A percentile compares a stretch with the other conserved stretches of the same genome.
These are phyloP conservation scores for Thermochaetoides thermophila DNA, from an alignment of 495 filamentous ascomycete species.

Conservation along the genomic window DNA sequence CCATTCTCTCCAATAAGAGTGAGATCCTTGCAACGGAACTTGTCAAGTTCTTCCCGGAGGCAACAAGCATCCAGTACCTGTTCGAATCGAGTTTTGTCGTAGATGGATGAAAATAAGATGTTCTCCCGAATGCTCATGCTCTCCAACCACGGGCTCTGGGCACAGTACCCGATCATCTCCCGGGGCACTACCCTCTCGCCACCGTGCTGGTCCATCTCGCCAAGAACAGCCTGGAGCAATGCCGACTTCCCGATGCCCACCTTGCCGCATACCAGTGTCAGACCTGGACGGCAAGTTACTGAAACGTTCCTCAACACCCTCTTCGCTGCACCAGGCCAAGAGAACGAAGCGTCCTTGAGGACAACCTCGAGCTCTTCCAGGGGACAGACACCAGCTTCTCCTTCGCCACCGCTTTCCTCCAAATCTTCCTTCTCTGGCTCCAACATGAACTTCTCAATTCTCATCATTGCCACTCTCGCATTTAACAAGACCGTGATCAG, in stretches of 20 bases:
- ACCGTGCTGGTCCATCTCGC: constrained; percentile 53
- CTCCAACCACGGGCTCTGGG: constrained; percentile 79
- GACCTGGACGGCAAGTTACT: constrained; percentile 43
- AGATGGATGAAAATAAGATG: constrained; percentile 61
- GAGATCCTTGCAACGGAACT: constrained; percentile 81
- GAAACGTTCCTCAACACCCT: constrained; percentile 49
- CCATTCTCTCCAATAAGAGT: constrained; percentile 94
- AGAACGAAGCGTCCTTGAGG: constrained; percentile 51
- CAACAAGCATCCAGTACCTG: constrained; percentile 84
- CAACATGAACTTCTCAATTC: constrained; percentile 70
- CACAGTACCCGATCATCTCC: constrained; percentile 65
- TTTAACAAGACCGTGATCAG: constrained; percentile 60
- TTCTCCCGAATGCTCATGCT: constrained; percentile 83
- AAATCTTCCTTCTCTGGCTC: constrained; percentile 57
- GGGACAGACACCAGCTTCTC: constrained; percentile 1
- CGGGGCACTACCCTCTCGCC: constrained; percentile 46
- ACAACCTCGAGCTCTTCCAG: constrained; percentile 24
- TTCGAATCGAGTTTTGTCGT: constrained; percentile 70
- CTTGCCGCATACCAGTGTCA: constrained; percentile 51
- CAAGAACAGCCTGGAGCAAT: constrained; percentile 60
- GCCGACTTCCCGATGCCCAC: constrained; percentile 74
- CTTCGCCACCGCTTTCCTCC: constrained; percentile 1
- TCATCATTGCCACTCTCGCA: constrained; percentile 56
- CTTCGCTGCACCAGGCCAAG: constrained; percentile 53
- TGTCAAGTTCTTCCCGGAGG: constrained; percentile 74